Percentiles rank a stretch among this genome's conserved stretches.
These are phyloP conservation scores for Myxozyma nipponensis DNA, from an alignment of 805 yeast genomes.

Conservation along the genomic window DNA sequence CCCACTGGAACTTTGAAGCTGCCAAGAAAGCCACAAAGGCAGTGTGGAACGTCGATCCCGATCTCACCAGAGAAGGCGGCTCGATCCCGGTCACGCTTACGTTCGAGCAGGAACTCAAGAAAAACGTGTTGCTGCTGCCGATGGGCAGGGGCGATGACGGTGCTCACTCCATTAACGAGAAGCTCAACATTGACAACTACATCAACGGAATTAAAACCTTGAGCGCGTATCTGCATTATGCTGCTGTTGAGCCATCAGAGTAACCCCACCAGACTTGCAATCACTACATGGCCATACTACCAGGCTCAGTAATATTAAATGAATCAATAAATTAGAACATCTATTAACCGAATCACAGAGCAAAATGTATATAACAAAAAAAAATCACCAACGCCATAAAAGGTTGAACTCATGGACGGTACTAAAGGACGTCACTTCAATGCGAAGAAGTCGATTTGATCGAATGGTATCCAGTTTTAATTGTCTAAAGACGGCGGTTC, in stretches of 20 bases:
- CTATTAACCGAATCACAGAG: no score
- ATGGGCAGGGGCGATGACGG: slow-evolving; percentile 99
- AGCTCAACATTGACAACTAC: slow-evolving; percentile 81
- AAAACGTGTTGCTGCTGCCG: slow-evolving; percentile 84
- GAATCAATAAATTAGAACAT: no score
- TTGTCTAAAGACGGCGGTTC: slow-evolving; percentile 31
- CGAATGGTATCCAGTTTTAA: no score
- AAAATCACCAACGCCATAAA: not conserved
- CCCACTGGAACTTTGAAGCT: slow-evolving; percentile 87
- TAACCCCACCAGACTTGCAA: not conserved
- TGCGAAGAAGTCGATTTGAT: no score
- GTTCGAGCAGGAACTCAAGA: slow-evolving; percentile 81
- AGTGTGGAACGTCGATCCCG: slow-evolving; percentile 95
- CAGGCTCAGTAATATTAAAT: not conserved
- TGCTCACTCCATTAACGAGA: slow-evolving; percentile 97
- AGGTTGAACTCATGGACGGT: not conserved
- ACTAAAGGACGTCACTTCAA: no score
- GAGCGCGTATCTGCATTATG: slow-evolving; percentile 89
- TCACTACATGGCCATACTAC: not conserved
- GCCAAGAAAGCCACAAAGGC: slow-evolving; percentile 91
- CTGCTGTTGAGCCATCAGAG: slow-evolving; percentile 33
- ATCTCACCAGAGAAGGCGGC: slow-evolving; percentile 98
- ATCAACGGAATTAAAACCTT: slow-evolving; percentile 90
- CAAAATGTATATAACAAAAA: no score
- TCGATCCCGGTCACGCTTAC: slow-evolving; percentile 95